These are phyloP conservation scores for Citrus hindsii DNA, from an alignment of 345 rosid species.

Conservation along the genomic window DNA sequence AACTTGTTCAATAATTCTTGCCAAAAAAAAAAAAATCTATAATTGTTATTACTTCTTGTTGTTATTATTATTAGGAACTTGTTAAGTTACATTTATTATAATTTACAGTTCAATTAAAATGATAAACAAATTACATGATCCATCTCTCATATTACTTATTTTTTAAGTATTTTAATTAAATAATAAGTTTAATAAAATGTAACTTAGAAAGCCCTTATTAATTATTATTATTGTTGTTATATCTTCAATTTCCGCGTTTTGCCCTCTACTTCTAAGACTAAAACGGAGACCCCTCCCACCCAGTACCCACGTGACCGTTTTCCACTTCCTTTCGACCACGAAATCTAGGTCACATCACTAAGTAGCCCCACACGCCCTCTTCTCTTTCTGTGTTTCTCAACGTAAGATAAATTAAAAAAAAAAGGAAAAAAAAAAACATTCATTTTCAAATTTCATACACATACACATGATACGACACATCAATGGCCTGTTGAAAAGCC, in stretches of 20 bases:
- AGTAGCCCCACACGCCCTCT: conserved; percentile 2
- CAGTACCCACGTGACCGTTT: conserved; percentile 14
- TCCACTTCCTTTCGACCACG: conserved; percentile 8
- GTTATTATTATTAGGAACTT: too few relatives aligned
- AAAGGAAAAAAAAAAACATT: too few relatives aligned
- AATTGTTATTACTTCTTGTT: too few relatives aligned
- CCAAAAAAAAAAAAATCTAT: too few relatives aligned
- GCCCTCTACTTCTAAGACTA: neutral
- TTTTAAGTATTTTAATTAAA: too few relatives aligned
- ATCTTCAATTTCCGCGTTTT: conserved; percentile 16
- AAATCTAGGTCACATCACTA: conserved; percentile 19
- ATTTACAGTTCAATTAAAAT: too few relatives aligned
- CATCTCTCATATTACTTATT: too few relatives aligned
- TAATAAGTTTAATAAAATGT: too few relatives aligned
- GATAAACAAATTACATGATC: too few relatives aligned
- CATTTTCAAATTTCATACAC: neutral
- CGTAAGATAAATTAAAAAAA: too few relatives aligned
- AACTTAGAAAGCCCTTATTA: too few relatives aligned
- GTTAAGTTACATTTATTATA: too few relatives aligned
- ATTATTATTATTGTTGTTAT: neutral
- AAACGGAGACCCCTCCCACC: neutral
- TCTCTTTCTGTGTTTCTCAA: neutral
- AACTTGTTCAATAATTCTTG: neutral
- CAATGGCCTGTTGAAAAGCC: neutral
- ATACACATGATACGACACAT: neutral